Evolutionary conservation across 441 rosid genomes (phyloP).

Genomic region (Adansonia madagascariensis): DNA sequence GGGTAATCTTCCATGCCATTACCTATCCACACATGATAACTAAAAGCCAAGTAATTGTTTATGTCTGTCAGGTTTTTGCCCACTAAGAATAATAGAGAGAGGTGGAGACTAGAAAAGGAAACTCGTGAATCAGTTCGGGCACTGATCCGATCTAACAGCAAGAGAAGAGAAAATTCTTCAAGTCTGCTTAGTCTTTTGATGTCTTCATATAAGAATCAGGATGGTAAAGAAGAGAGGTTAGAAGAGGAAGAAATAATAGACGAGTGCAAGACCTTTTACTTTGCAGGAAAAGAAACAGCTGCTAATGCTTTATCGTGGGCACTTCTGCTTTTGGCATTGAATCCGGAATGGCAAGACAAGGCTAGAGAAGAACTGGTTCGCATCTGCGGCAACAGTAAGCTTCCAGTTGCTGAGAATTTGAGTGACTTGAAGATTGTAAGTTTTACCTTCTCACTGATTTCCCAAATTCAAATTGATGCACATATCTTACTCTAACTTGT

Average conservation of each 20-base stretch:
- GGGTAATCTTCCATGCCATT: not conserved
- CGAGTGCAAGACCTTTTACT: conserved; percentile 89
- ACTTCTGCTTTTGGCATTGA: conserved; percentile 59
- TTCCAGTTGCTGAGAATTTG: conserved; percentile 48
- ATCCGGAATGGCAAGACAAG: conserved; percentile 83
- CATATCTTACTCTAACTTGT: too few species aligned
- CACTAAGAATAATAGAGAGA: conserved; percentile 68
- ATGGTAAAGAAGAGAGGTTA: conserved; percentile 61
- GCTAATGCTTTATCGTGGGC: conserved; percentile 73
- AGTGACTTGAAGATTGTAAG: conserved; percentile 71
- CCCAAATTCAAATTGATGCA: too few species aligned
- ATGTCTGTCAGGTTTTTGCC: conserved; percentile 65
- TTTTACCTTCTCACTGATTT: not conserved
- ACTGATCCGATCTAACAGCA: conserved; percentile 48
- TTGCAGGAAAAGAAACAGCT: conserved; percentile 79
- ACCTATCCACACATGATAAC: too few species aligned
- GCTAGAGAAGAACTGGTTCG: conserved; percentile 69
- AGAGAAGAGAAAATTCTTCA: conserved; percentile 39
- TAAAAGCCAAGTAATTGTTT: too few species aligned
- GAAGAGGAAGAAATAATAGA: conserved; percentile 70
- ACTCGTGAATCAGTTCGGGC: conserved; percentile 54
- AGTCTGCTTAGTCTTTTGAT: conserved; percentile 59
- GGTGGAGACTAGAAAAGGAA: conserved; percentile 66
- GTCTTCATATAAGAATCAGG: conserved; percentile 50
- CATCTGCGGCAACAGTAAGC: conserved; percentile 39